These are phyloP conservation scores for Helminthosporium solani DNA, from an alignment of 2,329 filamentous ascomycete genomes.

Conservation along the genomic window DNA sequence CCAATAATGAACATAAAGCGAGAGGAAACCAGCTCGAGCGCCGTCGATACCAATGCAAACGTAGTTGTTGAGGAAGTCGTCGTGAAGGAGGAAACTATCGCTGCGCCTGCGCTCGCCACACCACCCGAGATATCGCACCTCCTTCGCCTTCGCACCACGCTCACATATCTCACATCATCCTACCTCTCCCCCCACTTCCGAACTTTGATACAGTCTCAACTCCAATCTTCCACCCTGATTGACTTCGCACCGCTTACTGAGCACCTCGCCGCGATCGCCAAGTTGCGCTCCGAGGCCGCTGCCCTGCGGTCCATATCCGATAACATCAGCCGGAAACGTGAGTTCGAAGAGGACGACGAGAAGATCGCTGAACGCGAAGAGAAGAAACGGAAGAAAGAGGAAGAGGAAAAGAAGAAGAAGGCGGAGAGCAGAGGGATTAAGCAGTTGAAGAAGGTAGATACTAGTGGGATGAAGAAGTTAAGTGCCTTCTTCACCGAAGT, in stretches of 20 bases:
- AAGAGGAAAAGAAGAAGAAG: conserved; percentile 85
- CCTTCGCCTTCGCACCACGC: conserved; percentile 64
- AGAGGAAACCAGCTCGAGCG: conserved; percentile 49
- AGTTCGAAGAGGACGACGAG: conserved; percentile 61
- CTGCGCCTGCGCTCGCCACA: conserved; percentile 22
- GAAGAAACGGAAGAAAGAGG: conserved; percentile 83
- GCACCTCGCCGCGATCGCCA: conserved; percentile 66
- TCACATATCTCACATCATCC: conserved; percentile 63
- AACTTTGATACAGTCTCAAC: conserved; percentile 44
- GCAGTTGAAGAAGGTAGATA: conserved; percentile 86
- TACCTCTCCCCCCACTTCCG: conserved; percentile 56
- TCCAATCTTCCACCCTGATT: conserved; percentile 46
- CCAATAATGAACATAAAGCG: conserved; percentile 70
- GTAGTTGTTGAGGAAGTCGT: conserved; percentile 11
- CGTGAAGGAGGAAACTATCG: conserved; percentile 12
- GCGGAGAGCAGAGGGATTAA: conserved; percentile 74
- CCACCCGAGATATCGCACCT: conserved; percentile 55
- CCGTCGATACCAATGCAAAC: conserved; percentile 11
- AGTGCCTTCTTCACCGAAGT: conserved; percentile 86
- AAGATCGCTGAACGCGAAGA: conserved; percentile 63
- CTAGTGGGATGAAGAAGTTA: conserved; percentile 93
- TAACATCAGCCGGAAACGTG: conserved; percentile 67
- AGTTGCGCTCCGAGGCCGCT: conserved; percentile 69
- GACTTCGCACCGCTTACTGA: conserved; percentile 71
- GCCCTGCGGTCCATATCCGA: conserved; percentile 68